phyloP scores from a whole-genome alignment of 805 yeast species.

The Hanseniaspora thailandica region DNA sequence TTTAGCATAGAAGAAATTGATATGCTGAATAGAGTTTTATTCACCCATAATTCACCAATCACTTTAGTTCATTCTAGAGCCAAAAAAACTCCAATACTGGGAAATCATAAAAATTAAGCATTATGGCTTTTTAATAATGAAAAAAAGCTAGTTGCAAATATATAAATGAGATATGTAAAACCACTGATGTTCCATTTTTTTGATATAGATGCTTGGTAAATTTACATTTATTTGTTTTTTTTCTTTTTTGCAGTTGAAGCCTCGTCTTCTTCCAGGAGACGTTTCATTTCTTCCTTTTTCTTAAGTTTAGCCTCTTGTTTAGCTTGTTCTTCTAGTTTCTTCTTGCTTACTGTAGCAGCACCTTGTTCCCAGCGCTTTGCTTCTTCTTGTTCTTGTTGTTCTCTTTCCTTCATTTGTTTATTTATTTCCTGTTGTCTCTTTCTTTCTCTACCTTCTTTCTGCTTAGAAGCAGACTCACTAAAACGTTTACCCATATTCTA shows the following conservation, averaged over 20 bases:
- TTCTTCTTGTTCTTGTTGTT: constrained; percentile 25
- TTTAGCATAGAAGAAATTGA: background rate
- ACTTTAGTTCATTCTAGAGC: background rate
- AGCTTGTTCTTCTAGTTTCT: constrained; percentile 25
- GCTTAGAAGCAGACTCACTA: constrained; percentile 28
- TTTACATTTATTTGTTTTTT: constrained; percentile 9
- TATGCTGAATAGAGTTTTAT: background rate
- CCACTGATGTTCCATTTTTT: too few species aligned
- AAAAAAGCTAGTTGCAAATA: too few species aligned
- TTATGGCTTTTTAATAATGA: too few species aligned
- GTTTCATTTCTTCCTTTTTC: constrained; percentile 27
- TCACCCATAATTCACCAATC: background rate
- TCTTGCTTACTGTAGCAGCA: constrained; percentile 21
- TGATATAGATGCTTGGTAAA: background rate
- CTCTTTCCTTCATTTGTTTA: constrained; percentile 22
- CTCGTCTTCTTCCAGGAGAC: constrained; percentile 27
- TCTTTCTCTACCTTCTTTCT: constrained; percentile 28
- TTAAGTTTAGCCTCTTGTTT: constrained; percentile 25
- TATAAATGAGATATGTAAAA: too few species aligned
- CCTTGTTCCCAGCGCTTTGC: constrained; percentile 29
- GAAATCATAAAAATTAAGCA: too few species aligned
- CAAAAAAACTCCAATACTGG: too few species aligned
- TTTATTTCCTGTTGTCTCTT: constrained; percentile 26
- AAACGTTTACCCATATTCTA: constrained; percentile 29
- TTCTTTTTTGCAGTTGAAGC: constrained; percentile 21